Base-by-base conservation (phyloP, 805 yeast species). In the Starmerella bacillaris region DNA sequence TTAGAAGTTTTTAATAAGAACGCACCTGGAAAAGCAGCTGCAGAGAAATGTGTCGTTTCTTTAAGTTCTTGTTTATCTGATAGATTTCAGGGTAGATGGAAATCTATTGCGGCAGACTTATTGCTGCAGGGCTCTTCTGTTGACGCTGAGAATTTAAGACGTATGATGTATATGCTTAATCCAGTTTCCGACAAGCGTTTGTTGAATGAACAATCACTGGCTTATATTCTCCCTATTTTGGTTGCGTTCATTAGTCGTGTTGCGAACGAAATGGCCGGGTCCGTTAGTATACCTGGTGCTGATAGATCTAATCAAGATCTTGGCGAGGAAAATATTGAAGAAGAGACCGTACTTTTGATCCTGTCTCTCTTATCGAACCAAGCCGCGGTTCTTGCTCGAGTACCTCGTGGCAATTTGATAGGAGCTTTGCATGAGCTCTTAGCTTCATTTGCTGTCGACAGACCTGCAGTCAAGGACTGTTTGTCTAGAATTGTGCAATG, bases 341-440 rank as follows among this genome's bases (percentile, higher is more conserved):
- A 79, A n/a, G 83, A 78, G 50, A 94, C 84, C 54, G 95, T 83
- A 51, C 86, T 79, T 47, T 59, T 83, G 33, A 55, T 78, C 33
- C 59, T 86, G 38, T 77, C 86, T 0, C 55, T 84, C 46, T 61
- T 86, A 9, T 45, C 55, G 1, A 37, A 63, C 72, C 27, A 65
- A 67, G 51, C 61, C 6, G 53, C 44, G n/a, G 53, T 47, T 15
- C 44, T 89, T 50, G 71, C 68, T 1, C 70, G 79, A 37, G 36
- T 48, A 7, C 92, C 93, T 15, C 69, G 95, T 50, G 57, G 63
- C 4, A 65, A 68, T 4, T 68, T 82, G 24, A 57, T 86, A 38
- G 56, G 56, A 7, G 72, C 73, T 4, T 56, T 89, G 31, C 56
- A 84, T 9, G 64, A 72, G 1, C 60, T 84, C 41, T 64, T 89